phyloP scores from a whole-genome alignment of 1,284 basidiomycete genomes.

The Leccinum solheimii region DNA sequence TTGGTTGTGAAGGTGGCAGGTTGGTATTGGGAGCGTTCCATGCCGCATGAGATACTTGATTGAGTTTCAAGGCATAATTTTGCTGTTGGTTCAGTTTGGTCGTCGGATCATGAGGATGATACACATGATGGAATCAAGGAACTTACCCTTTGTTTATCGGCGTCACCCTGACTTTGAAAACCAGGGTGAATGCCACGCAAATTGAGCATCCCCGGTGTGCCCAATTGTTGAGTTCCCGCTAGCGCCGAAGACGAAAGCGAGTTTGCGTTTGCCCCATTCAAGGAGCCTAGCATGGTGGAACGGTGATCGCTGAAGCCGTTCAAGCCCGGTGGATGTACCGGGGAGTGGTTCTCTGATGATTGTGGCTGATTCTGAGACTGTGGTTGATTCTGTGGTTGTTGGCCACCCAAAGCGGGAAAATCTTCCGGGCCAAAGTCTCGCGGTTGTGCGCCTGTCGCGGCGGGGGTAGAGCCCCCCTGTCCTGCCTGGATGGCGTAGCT shows the following conservation, averaged over 20 bases:
- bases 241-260: slow-evolving; percentile 25
- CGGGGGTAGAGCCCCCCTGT: slow-evolving; percentile 48
- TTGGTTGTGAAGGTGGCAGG: slow-evolving; percentile 31
- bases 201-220: slow-evolving; percentile 68
- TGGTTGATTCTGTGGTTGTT: slow-evolving; percentile 37
- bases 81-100: slow-evolving; percentile 37
- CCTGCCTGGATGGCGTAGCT: slow-evolving; percentile 80
- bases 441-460: slow-evolving; percentile 43
- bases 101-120: not conserved
- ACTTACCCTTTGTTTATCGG: slow-evolving; percentile 71
- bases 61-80: slow-evolving; percentile 62
- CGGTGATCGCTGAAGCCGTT: slow-evolving; percentile 66
- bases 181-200: slow-evolving; percentile 60
- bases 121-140: not conserved
- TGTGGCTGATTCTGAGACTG: slow-evolving; percentile 37
- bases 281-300: slow-evolving; percentile 52
- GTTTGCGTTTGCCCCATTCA: slow-evolving; percentile 34
- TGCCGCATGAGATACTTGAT: slow-evolving; percentile 60
- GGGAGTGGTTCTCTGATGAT: slow-evolving; percentile 40
- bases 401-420: slow-evolving; percentile 78
- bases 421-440: slow-evolving; percentile 80
- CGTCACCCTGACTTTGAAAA: slow-evolving; percentile 54
- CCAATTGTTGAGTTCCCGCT: slow-evolving; percentile 38
- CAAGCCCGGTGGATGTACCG: slow-evolving; percentile 64
- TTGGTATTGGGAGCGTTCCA: slow-evolving; percentile 53